Base-by-base conservation (phyloP, 179 eudicot genomes). In the Corrigiola litoralis region DNA sequence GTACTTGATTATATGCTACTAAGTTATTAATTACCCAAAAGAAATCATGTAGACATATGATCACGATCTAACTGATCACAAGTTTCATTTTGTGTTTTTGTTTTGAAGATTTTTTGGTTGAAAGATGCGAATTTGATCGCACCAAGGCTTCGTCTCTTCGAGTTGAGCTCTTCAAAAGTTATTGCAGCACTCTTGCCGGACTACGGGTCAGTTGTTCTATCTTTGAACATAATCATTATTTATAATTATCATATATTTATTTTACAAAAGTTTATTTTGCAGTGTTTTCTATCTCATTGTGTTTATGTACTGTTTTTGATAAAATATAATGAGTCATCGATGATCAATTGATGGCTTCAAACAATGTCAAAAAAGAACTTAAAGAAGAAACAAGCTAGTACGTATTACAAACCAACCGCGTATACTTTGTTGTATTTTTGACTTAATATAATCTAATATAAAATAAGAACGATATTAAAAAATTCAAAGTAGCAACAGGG, bases 171-270 rank as follows among this genome's bases (percentile, higher is more conserved):
- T 89, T 92, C 83, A 84, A 79, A 27, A 79, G 85, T 33, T 82
- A 92, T 54, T 96, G 98, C 58, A 87, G 98, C 82, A 65, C 98
- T 49, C 80, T 92, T 24, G 98, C 95, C 23, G 98, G 98, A 29
- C 72, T 92, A 24, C 72, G 98, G 67, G 98, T 92, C 65, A 61
- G 63, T 65, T 20, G 55, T n/a, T 42, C n/a, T 36, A 5, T 6
- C 36, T 47, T 46, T 32, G 14, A 13, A 14, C 9, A 38, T 38
- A 8, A 58, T 40, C 5, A 32, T 25, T 50, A 1, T 2, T 9
- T 1, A 27, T 27, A 9, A 16, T 14, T 50, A 24, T 38, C 0
- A 24, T 40, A 4, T 12, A 38, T 5, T 58, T 13, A 11, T 17
- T 6, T 27, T 48, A 21, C n/a, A n/a, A n/a, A n/a, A n/a, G n/a